Base-by-base conservation (phyloP, 2,329 filamentous ascomycete species). In the Apiospora sp. region DNA sequence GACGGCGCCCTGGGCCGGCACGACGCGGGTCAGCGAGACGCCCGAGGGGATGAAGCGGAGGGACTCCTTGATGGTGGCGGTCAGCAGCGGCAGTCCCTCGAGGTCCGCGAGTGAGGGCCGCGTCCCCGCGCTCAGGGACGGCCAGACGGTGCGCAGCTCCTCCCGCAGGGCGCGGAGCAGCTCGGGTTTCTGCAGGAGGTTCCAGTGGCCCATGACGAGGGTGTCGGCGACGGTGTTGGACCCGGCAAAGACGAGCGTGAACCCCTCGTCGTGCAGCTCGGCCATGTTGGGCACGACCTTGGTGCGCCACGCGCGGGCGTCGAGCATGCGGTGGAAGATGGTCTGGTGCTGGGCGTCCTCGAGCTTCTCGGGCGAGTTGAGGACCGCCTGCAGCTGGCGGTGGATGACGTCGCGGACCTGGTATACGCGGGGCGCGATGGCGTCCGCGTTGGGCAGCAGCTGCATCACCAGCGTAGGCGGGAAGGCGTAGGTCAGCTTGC, bases 401-500 rank as follows among this genome's bases (percentile, higher is more conserved):
- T 64, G 58, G 58, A 64, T 64, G 34, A 64, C 14, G 34, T 78
- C 76, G 1, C 71, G 76, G 51, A 72, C 77, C 67, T 70, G 76
- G 54, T 72, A 49, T 13, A 54, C 37, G 3, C 48, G 8, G 4
- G 44, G 68, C 4, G 68, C 48, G 49, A 49, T 64, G 16, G 24
- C 46, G 27, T 70, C 49, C 13, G 48, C 44, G 68, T 41, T 48
- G 6, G 76, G 67, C 70, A 78, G 70, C 68, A 78, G 44, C 72
- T 75, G 64, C 71, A 74, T 73, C 49, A 74, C 74, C 8, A 81
- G 54, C 46, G 72, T 73, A 24, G 76, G 72, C 41, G 80, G 78
- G 61, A 81, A 72, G 19, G 74, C 72, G 37, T 76, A 71, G 10
- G 81, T 72, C 43, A 75, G 27, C 83, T 84, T n/a, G 10, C 58